Conservation (phyloP, 208 protist genomes). For the Phytomonas serpens region DNA sequence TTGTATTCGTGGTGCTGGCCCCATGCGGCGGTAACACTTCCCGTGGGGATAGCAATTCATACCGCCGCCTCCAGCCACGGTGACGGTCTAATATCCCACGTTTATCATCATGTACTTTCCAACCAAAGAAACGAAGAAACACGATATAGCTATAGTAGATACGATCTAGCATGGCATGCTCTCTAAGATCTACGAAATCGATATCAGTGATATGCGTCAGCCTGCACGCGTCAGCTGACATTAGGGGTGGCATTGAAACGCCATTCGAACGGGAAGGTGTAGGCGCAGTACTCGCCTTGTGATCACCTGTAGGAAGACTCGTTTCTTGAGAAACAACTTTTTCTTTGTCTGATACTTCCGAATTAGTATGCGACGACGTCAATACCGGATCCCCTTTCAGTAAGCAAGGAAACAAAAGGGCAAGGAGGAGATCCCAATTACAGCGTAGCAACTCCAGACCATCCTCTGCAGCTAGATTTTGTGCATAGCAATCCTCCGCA, state of each 20-base stretch:
- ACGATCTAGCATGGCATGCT: slow-evolving; percentile 61
- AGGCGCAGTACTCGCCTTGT: not conserved
- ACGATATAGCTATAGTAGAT: slow-evolving; percentile 86
- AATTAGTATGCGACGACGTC: slow-evolving; percentile 4
- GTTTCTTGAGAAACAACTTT: not conserved
- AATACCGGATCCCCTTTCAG: not conserved
- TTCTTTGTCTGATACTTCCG: slow-evolving; percentile 10
- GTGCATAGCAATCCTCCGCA: slow-evolving; percentile 53
- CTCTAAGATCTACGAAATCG: slow-evolving; percentile 35
- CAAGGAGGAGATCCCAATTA: slow-evolving; percentile 60
- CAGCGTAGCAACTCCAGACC: slow-evolving; percentile 59
- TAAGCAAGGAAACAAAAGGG: slow-evolving; percentile 42
- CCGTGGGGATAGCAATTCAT: slow-evolving; percentile 24
- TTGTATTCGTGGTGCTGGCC: not conserved
- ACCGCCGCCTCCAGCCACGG: slow-evolving; percentile 49
- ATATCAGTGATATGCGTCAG: slow-evolving; percentile 9
- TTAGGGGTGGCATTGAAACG: not conserved
- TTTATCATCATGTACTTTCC: slow-evolving; percentile 74
- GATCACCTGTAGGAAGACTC: not conserved
- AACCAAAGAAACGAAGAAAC: slow-evolving; percentile 81
- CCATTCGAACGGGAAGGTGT: not conserved
- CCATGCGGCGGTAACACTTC: not conserved
- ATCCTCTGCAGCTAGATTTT: slow-evolving; percentile 37
- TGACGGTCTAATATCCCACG: slow-evolving; percentile 79
- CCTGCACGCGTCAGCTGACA: slow-evolving; percentile 1